A percentile compares a stretch with the other conserved stretches of the same genome.
These are phyloP conservation scores for Euphorbia tirucalli DNA, from an alignment of 345 rosid species.

Conservation along the genomic window DNA sequence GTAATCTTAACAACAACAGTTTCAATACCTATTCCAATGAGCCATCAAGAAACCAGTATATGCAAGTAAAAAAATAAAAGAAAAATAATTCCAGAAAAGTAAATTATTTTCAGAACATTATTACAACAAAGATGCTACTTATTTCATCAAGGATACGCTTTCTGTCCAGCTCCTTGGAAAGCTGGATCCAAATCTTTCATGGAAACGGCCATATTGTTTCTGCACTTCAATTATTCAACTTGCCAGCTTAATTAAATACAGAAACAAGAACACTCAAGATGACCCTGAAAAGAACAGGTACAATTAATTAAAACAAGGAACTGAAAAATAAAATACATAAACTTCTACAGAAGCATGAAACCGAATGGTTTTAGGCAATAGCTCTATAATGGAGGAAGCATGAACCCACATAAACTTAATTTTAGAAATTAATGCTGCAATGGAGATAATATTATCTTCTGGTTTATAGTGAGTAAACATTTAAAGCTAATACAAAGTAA, in stretches of 20 bases:
- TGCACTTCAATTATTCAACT: slow-evolving; percentile 31
- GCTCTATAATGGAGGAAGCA: slow-evolving; percentile 10
- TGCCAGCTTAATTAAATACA: slow-evolving; percentile 28
- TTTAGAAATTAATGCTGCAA: slow-evolving; percentile 11
- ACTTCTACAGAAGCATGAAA: slow-evolving; percentile 1
- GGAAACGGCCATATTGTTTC: slow-evolving; percentile 78
- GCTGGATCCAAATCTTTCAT: slow-evolving; percentile 97
- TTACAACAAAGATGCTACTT: slow-evolving; percentile 12
- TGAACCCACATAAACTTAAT: slow-evolving; percentile 7
- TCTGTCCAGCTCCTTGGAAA: slow-evolving; percentile 97
- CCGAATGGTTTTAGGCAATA: slow-evolving; percentile 13
- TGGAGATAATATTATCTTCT: not conserved
- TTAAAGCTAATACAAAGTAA: slow-evolving; percentile 1
- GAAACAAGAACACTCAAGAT: slow-evolving; percentile 16
- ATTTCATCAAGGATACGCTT: slow-evolving; percentile 77
- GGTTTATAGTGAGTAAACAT: not conserved
- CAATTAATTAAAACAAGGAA: slow-evolving; percentile 16
- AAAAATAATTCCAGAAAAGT: not conserved
- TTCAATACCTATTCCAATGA: not conserved
- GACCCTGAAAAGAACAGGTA: slow-evolving; percentile 31
- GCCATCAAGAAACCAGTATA: not conserved
- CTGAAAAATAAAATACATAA: not conserved
- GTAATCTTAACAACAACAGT: slow-evolving; percentile 13
- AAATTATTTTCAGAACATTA: not conserved
- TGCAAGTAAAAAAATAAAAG: not conserved